Conservation (phyloP, 164 flowering plant genomes). For the Tinospora cordifolia region DNA sequence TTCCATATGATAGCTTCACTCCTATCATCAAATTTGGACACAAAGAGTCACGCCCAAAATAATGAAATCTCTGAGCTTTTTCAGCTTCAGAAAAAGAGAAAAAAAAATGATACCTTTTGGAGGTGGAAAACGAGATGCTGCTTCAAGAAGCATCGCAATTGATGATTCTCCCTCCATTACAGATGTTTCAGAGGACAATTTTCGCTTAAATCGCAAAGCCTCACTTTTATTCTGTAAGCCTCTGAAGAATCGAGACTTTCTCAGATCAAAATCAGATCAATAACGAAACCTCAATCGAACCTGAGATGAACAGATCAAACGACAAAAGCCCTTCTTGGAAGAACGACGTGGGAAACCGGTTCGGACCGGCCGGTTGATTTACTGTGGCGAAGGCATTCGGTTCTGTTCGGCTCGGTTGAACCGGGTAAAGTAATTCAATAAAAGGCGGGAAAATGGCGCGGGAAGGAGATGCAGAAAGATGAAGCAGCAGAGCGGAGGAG, state of each 20-base stretch:
- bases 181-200: not conserved
- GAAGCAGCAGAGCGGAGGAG: conserved; percentile 47
- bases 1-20: conserved; percentile 74
- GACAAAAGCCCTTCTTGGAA: too few species aligned
- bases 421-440: not conserved
- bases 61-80: not conserved
- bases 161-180: conserved; percentile 49
- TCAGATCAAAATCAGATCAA: too few species aligned
- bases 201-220: too few species aligned
- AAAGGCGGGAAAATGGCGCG: conserved; percentile 8
- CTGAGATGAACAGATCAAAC: too few species aligned
- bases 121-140: conserved; percentile 46
- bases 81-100: not conserved
- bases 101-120: conserved; percentile 38
- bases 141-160: conserved; percentile 31
- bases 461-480: conserved; percentile 12
- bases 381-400: too few species aligned
- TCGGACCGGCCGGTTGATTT: too few species aligned
- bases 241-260: too few species aligned
- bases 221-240: too few species aligned
- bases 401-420: too few species aligned
- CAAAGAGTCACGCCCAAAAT: not conserved
- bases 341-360: too few species aligned
- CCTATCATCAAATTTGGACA: conserved; percentile 24
- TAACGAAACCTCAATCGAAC: too few species aligned